Evolutionary conservation across 805 yeast genomes (phyloP), one percentile per base, ranked within the genome.

Genomic region (Metschnikowia sp.): DNA sequence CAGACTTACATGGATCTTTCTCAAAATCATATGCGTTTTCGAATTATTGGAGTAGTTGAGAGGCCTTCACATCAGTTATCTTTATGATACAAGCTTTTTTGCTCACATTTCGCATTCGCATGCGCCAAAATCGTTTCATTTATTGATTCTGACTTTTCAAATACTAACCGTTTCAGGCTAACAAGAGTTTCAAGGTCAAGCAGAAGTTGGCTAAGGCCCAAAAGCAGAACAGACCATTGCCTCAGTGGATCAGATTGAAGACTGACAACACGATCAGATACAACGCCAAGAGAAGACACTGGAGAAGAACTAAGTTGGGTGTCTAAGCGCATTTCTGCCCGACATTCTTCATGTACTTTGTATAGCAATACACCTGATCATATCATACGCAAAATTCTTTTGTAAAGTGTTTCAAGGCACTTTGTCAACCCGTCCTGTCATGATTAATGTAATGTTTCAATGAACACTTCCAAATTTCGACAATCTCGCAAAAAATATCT

Each of bases 261-360:
- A 89, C 98, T 75, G 84, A 80, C 78, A 92, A 89, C 96, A 91
- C 84, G 70, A 86, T 94, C 83, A 89, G 96, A 84, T 89, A 89
- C 88, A 92, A 92, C 82, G 95, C 96, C 75, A 94, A 94, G 90
- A 90, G 98, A 88, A 87, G 98, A 85, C 96, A 94, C 94, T 92
- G 99, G 99, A 92, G 97, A 88, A 88, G 98, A 87, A 92, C 97
- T 72, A 92, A 92, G 96, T 84, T 92, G 80, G 82, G 84, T 84
- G 77, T 92, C 84, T 92, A 91, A 88, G 66, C 53, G 42, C 38
- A 18, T 18, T 36, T 13, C 28, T 37, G 39, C 47, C 26, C 29
- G 34, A 37, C 48, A 39, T 38, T 40, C 33, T 47, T 39, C 54
- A 48, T 46, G 51, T 50, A 45, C 44, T 46, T 39, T 52, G 58